Conservation (phyloP, 257 asterid genomes). For the Nicotiana tomentosiformis region DNA sequence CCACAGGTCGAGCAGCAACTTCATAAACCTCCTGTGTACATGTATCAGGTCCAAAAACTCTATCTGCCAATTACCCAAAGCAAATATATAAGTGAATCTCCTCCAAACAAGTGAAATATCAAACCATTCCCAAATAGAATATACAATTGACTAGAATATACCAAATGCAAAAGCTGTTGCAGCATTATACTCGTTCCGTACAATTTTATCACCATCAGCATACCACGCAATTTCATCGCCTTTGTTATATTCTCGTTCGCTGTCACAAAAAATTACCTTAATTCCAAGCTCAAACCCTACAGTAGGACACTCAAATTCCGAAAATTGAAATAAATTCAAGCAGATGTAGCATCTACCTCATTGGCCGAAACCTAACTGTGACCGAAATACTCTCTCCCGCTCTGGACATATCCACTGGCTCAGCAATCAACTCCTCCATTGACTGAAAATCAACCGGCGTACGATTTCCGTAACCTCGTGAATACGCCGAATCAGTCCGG, state of each 20-base stretch:
- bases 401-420: constrained; percentile 55
- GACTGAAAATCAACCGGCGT: constrained; percentile 62
- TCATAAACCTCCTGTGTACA: constrained; percentile 83
- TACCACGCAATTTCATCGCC: constrained; percentile 96
- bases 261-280: constrained; percentile 32
- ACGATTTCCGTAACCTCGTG: constrained; percentile 29
- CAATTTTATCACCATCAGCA: constrained; percentile 77
- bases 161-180: constrained; percentile 90
- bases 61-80: constrained; percentile 42
- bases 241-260: constrained; percentile 85
- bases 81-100: neutral
- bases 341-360: constrained; percentile 83
- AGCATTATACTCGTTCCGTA: constrained; percentile 84
- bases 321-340: constrained; percentile 26
- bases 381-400: constrained; percentile 92
- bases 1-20: constrained; percentile 93
- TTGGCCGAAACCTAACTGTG: constrained; percentile 89
- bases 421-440: constrained; percentile 58
- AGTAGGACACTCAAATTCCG: constrained; percentile 10
- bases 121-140: neutral
- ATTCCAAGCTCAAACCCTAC: constrained; percentile 34
- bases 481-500: constrained; percentile 33
- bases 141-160: constrained; percentile 21
- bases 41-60: constrained; percentile 80
- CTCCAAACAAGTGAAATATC: neutral